Conservation (phyloP, 1,139 yeast genomes). For the Candida sp. region DNA sequence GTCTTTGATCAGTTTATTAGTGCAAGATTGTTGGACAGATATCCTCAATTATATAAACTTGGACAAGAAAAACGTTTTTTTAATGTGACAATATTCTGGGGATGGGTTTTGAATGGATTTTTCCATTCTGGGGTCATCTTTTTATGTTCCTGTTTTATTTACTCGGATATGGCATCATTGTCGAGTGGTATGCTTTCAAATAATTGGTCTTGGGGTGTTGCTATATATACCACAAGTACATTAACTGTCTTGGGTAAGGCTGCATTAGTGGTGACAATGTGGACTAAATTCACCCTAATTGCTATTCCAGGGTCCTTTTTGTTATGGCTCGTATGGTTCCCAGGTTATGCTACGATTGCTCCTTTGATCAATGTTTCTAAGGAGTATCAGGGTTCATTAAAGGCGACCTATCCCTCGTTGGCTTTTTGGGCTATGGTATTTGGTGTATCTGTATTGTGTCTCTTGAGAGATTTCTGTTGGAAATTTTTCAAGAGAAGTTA, state of each 20-base stretch:
- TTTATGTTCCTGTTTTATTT: conserved; percentile 68
- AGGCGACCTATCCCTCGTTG: conserved; percentile 72
- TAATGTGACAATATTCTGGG: conserved; percentile 93
- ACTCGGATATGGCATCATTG: conserved; percentile 63
- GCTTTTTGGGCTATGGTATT: conserved; percentile 84
- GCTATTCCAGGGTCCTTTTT: conserved; percentile 95
- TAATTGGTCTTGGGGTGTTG: conserved; percentile 96
- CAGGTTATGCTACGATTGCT: conserved; percentile 81
- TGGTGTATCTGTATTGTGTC: conserved; percentile 72
- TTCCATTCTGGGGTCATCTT: conserved; percentile 88
- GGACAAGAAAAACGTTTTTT: conserved; percentile 90
- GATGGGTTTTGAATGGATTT: conserved; percentile 95
- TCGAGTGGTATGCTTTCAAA: conserved; percentile 73
- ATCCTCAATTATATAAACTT: conserved; percentile 87
- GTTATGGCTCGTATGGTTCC: conserved; percentile 84
- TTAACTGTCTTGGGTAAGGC: conserved; percentile 94
- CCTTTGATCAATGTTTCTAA: conserved; percentile 80
- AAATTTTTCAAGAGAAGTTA: conserved; percentile 91
- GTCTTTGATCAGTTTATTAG: conserved; percentile 95
- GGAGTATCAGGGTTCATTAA: conserved; percentile 80
- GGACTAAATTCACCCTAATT: conserved; percentile 90
- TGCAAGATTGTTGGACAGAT: conserved; percentile 83
- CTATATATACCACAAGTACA: conserved; percentile 83
- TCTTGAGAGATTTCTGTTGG: conserved; percentile 89
- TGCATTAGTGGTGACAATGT: conserved; percentile 82